Evolutionary conservation across 768 basidiomycete genomes (phyloP), one percentile per base, ranked within the genome.

Genomic region (Leccinum boreale): DNA sequence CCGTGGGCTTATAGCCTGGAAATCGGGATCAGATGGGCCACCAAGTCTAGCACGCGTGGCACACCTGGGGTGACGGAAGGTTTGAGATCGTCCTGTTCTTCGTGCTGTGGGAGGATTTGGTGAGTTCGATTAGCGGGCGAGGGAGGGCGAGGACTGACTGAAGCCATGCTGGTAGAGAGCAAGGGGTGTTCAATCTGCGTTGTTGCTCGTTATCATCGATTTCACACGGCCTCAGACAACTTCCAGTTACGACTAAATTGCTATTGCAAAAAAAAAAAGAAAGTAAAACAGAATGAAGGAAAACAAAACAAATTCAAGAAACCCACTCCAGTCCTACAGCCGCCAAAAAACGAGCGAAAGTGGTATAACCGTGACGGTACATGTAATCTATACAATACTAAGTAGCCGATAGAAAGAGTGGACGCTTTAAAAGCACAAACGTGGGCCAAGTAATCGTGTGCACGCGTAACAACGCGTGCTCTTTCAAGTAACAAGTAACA

Each of bases 1-100:
- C 85, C 35, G 77, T 70, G 36, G 82, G 83, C 73, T 88, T 92
- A 79, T 92, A 93, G 57, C 91, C 91, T 91, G 63, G 17, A 57
- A 46, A 65, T 62, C 59, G 44, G 53, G 52, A 54, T 70, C 44
- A 67, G 69, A 63, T 46, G 50, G 48, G n/a, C 52, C 60, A 55
- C 29, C 44, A 29, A 21, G 23, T 21, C 47, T 21, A 33, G 52
- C 42, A 57, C 48, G 63, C 59, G 50, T 58, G 42, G 55, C 65
- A 47, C 46, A 85, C 90, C 90, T 74, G 87, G 87, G 55, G 91
- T 92, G 68, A 67, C 45, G 65, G 83, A 74, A 55, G 90, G 86
- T 52, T 77, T 76, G 58, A 93, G 79, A 66, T 92, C 90, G 36
- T 86, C 86, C 56, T 83, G 81, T 59, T 91, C 89, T 12, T 90